Conservation (phyloP, 768 basidiomycete genomes). For the Phanerochaete carnosa region DNA sequence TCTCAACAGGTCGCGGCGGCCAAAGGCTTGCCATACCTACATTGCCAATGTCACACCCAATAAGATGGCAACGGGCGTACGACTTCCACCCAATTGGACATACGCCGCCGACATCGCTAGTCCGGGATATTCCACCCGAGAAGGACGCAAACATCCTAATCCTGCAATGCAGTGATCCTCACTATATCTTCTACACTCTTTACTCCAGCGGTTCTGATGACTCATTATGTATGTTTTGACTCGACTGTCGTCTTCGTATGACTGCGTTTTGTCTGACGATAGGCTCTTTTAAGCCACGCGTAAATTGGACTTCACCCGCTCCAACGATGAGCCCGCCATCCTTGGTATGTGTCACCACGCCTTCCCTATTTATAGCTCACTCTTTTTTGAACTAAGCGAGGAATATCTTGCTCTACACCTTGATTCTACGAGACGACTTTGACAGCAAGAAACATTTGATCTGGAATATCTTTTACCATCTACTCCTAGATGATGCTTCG, state of each 20-base stretch:
- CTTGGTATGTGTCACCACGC: slow-evolving; percentile 31
- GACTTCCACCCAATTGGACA: slow-evolving; percentile 61
- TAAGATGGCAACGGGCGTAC: slow-evolving; percentile 38
- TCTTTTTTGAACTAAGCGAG: slow-evolving; percentile 32
- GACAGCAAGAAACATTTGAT: slow-evolving; percentile 11
- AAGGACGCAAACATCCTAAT: slow-evolving; percentile 44
- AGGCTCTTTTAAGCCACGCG: slow-evolving; percentile 16
- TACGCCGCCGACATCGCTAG: slow-evolving; percentile 49
- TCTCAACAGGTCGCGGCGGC: too few relatives aligned
- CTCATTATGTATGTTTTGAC: slow-evolving; percentile 18
- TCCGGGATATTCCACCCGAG: slow-evolving; percentile 45
- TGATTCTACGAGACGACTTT: slow-evolving; percentile 33
- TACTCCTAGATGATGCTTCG: slow-evolving; percentile 39
- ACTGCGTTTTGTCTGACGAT: background rate
- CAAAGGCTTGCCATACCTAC: too few relatives aligned
- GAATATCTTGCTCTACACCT: slow-evolving; percentile 43
- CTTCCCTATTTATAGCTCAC: background rate
- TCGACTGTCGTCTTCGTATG: background rate
- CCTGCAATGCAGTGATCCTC: slow-evolving; percentile 55
- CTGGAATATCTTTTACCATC: slow-evolving; percentile 50
- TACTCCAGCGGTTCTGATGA: slow-evolving; percentile 21
- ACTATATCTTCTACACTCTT: slow-evolving; percentile 51
- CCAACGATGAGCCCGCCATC: slow-evolving; percentile 45
- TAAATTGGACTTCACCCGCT: slow-evolving; percentile 47
- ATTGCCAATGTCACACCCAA: slow-evolving; percentile 38